These are phyloP conservation scores for Erodium texanum DNA, from an alignment of 441 rosid genomes.

Conservation along the genomic window DNA sequence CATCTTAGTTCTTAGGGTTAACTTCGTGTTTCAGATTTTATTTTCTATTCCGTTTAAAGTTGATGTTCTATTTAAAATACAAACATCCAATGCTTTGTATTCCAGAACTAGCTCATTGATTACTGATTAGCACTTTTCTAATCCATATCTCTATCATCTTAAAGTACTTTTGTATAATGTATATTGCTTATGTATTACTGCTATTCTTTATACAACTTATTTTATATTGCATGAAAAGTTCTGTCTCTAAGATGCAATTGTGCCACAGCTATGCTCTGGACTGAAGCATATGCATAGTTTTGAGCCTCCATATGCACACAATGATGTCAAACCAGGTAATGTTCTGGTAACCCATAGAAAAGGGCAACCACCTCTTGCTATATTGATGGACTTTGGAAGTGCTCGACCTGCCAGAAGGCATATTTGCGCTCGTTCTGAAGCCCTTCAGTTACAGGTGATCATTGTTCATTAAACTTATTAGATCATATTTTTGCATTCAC, in stretches of 20 bases:
- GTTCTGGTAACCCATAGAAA: constrained; percentile 77
- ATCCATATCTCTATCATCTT: neutral
- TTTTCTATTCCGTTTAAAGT: neutral
- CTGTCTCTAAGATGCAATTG: constrained; percentile 16
- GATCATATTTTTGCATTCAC: neutral
- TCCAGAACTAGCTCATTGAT: neutral
- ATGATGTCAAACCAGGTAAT: constrained; percentile 98
- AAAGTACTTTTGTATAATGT: no score
- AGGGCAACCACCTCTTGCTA: constrained; percentile 78
- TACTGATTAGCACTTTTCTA: neutral
- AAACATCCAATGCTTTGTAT: neutral
- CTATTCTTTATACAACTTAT: neutral
- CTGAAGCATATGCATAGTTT: constrained; percentile 88
- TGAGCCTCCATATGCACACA: constrained; percentile 96
- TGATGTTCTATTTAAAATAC: neutral
- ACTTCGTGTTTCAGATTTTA: neutral
- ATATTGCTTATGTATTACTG: neutral
- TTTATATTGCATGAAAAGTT: neutral
- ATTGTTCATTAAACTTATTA: neutral
- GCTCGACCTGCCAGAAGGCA: constrained; percentile 78
- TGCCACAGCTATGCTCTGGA: constrained; percentile 86
- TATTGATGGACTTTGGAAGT: constrained; percentile 98
- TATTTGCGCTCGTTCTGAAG: constrained; percentile 86
- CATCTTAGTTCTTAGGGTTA: neutral
- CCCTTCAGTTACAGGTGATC: constrained; percentile 80